Base-by-base conservation (phyloP, 352 stramenopile genomes). In the Globisporangium sylvaticum region DNA sequence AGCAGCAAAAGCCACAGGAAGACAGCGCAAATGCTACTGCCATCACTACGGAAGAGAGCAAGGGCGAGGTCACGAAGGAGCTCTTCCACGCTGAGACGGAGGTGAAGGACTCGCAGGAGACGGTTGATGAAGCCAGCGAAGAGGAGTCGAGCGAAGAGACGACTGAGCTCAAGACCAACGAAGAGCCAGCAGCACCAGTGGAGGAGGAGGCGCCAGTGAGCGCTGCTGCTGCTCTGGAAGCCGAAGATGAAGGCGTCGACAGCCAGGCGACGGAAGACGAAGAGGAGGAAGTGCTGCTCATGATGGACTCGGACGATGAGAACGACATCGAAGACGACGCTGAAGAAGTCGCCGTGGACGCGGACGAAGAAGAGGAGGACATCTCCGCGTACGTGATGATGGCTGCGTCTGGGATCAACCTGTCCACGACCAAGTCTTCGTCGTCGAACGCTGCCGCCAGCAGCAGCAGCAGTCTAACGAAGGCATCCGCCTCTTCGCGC, bases 341-440 rank as follows among this genome's bases (percentile, higher is more conserved):
- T 27, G 64, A 68, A 0, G 58, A 71, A 4, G 61, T 65, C 1
- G 76, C 78, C 20, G 67, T 72, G 20, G 70, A 69, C 4, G 57
- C 79, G 12, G 66, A 74, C 0, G 67, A 73, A 1, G 64, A 74
- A 3, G 69, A 80, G 2, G 71, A 85, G 4, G 76, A 91, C 46
- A 70, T 89, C 4, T 62, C 82, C 15, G 72, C 74, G 55, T 89
- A 85, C 60, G 81, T 89, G 73, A 65, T 79, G 39, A 70, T 90
- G n/a, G 78, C 80, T 53, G 77, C 80, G 4, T 81, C 74, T 0
- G 76, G 81, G 0, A 56, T 87, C 4, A 82, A 84, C 32, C 54
- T 88, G 32, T 80, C 73, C 32, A 67, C 68, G 12, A 42, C 39
- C 29, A 64, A 52, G 64, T 31, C 54, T 18, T 24, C 58, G 1